Base-by-base conservation (phyloP, 1,284 basidiomycete species). In the Leucoagaricus sp. region DNA sequence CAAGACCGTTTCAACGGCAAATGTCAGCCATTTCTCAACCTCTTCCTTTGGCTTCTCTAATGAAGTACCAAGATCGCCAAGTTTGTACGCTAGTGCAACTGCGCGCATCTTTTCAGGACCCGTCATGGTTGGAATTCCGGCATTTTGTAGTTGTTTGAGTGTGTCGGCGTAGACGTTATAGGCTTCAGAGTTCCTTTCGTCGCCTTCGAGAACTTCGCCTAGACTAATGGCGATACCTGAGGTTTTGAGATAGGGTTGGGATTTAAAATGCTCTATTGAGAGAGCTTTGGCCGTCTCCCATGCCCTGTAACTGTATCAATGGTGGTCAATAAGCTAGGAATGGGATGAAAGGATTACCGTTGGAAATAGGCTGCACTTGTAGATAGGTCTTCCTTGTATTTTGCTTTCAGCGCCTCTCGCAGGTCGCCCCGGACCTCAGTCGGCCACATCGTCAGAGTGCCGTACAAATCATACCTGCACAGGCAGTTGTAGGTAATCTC, bases 31-130 rank as follows among this genome's bases (percentile, higher is more conserved):
- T 25, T 70, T 71, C 61, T 89, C 85, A 63, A 88, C 82, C 45
- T 87, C 83, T 49, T 82, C 79, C 40, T 74, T 74, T 1, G 76
- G 72, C n/a, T 78, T 75, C 6, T 74, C 68, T 53, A 77, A 60
- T n/a, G 53, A 45, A 19, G 69, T 60, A 3, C 77, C 77, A 62
- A 91, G 69, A 62, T 85, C 84, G 0, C 83, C 87, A 28, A 92
- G 80, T 64, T 87, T 89, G 65, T 82, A 80, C 0, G 86, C 81
- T n/a, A 91, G 63, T 0, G 84, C 79, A 7, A 87, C 79, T 2
- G 79, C 80, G 17, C 89, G 82, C 64, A 87, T 61, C 33, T 57
- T 53, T 50, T 61, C 50, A 7, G 54, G 49, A 28, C 61, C 58
- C 7, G 49, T 47, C 40, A 49, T 31, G 12, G 51, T 23, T 48